A percentile compares a stretch with the other conserved stretches of the same genome.
These are phyloP conservation scores for Phytophthora tentaculata DNA, from an alignment of 352 stramenopile genomes.

Conservation along the genomic window DNA sequence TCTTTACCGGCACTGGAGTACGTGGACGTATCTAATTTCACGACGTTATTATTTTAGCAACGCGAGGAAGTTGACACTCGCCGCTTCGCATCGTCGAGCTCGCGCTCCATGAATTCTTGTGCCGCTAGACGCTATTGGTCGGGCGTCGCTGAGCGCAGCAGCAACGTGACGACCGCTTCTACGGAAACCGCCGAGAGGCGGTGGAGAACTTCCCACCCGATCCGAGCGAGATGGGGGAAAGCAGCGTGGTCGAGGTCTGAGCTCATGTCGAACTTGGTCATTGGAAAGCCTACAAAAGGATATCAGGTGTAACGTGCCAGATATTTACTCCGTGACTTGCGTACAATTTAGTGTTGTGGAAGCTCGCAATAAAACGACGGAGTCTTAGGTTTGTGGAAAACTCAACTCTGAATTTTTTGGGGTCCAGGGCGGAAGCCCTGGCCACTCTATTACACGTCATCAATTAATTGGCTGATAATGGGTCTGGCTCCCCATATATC, in stretches of 20 bases:
- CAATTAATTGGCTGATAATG: too few relatives aligned
- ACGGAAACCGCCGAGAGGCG: neutral
- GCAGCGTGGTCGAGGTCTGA: neutral
- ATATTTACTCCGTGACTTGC: too few relatives aligned
- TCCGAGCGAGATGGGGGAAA: neutral
- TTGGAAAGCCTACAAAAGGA: too few relatives aligned
- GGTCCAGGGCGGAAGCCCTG: too few relatives aligned
- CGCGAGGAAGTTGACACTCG: constrained; percentile 4
- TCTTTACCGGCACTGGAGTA: neutral
- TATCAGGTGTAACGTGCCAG: too few relatives aligned
- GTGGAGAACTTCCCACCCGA: neutral
- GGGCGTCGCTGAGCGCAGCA: neutral
- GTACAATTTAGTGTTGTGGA: too few relatives aligned
- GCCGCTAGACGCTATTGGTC: neutral
- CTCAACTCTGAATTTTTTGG: too few relatives aligned
- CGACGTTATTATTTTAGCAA: neutral
- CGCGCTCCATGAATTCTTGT: neutral
- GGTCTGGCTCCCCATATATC: too few relatives aligned
- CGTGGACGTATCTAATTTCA: neutral
- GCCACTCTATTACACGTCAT: too few relatives aligned
- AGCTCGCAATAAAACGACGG: too few relatives aligned
- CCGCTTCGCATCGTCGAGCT: neutral
- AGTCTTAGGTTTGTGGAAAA: too few relatives aligned
- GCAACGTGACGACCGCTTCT: constrained; percentile 1
- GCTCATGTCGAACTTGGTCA: too few relatives aligned